phyloP scores from a whole-genome alignment of 2,329 filamentous ascomycete genomes.

The Basipetospora chlamydospora region DNA sequence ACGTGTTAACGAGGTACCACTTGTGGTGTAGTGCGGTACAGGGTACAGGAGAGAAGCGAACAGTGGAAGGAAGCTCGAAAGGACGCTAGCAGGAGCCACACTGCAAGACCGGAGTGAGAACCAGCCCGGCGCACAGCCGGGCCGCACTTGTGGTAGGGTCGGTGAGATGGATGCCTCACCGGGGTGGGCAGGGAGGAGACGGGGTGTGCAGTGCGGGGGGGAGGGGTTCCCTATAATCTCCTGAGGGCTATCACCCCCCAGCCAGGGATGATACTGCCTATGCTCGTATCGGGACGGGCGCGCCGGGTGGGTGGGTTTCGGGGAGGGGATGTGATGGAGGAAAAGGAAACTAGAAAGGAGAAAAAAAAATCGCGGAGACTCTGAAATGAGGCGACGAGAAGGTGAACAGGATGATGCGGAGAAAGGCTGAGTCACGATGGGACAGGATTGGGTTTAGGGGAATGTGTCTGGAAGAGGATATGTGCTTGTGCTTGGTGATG shows the following conservation, averaged over 20 bases:
- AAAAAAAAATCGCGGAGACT: no score
- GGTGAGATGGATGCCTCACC: conserved; percentile 11
- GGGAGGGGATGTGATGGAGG: no score
- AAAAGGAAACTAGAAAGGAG: no score
- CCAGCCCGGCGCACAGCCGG: conserved; percentile 4
- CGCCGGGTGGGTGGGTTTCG: no score
- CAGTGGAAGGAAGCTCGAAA: conserved; percentile 8
- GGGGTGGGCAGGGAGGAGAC: conserved; percentile 8
- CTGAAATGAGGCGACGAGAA: no score
- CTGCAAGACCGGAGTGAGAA: conserved; percentile 10
- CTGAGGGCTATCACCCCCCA: conserved; percentile 18
- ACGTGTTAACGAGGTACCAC: conserved; percentile 21
- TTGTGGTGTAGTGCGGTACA: conserved; percentile 20
- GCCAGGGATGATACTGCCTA: conserved; percentile 6
- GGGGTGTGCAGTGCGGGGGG: conserved; percentile 6
- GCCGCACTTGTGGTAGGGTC: conserved; percentile 6
- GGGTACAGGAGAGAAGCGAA: conserved; percentile 16
- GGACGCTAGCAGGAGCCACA: conserved; percentile 9
- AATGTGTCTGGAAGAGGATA: no score
- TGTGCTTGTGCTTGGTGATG: no score
- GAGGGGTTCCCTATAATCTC: conserved; percentile 12
- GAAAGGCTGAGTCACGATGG: no score
- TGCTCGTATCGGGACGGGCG: background rate
- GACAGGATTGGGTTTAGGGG: no score
- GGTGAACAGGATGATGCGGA: no score